Conservation (phyloP, 179 eudicot species). For the Heliamphora pulchella region DNA sequence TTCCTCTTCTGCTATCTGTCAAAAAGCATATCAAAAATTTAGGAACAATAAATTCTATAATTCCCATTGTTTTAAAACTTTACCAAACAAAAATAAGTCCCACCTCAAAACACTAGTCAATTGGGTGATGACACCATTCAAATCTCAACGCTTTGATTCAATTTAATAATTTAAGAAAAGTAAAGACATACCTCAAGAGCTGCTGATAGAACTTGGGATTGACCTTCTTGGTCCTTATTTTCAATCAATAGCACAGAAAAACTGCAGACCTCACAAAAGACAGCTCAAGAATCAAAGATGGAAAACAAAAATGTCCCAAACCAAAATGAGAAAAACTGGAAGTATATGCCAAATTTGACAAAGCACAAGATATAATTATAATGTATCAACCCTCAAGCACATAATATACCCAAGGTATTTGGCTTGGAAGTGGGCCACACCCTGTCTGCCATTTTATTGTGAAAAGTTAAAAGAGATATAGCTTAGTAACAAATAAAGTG, state of each 20-base stretch:
- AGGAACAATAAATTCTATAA: background rate
- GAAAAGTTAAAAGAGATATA: background rate
- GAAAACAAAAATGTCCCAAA: slow-evolving; percentile 3
- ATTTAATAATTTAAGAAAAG: background rate
- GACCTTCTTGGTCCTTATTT: slow-evolving; percentile 86
- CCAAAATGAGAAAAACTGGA: slow-evolving; percentile 2
- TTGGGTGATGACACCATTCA: background rate
- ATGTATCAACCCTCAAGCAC: background rate
- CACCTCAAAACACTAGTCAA: background rate
- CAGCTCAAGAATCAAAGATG: background rate
- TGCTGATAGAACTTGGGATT: slow-evolving; percentile 84
- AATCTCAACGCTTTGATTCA: background rate
- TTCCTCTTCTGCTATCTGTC: slow-evolving; percentile 77
- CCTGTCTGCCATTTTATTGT: background rate
- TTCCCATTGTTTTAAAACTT: background rate
- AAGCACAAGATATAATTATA: background rate
- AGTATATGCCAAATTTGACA: background rate
- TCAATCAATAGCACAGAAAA: slow-evolving; percentile 82
- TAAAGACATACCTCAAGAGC: slow-evolving; percentile 65
- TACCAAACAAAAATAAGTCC: background rate
- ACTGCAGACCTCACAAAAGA: slow-evolving; percentile 35
- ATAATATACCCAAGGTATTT: background rate
- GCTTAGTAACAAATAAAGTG: background rate
- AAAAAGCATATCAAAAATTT: background rate
- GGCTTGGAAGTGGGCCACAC: background rate